Percentiles rank a stretch among this genome's conserved stretches.
These are phyloP conservation scores for Candida lessepsii DNA, from an alignment of 805 yeast genomes.

Conservation along the genomic window DNA sequence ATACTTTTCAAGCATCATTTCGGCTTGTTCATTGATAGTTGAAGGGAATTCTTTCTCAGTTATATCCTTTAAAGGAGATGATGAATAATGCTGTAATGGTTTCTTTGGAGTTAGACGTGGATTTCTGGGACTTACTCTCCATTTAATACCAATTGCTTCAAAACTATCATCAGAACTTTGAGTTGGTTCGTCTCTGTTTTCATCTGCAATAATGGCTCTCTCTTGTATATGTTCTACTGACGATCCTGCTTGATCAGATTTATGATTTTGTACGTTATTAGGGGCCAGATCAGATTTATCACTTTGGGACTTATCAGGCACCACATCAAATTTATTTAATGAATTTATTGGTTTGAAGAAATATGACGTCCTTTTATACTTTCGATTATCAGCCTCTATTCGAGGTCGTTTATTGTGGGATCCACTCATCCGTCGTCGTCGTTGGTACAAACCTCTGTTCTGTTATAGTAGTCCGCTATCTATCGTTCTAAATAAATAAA, in stretches of 20 bases:
- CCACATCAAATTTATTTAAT: too few species aligned
- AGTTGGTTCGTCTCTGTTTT: background rate
- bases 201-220: background rate
- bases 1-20: slow-evolving; percentile 41
- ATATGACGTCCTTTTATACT: slow-evolving; percentile 26
- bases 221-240: too few species aligned
- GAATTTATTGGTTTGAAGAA: slow-evolving; percentile 3
- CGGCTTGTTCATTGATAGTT: slow-evolving; percentile 32
- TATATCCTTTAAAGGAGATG: slow-evolving; percentile 38
- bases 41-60: slow-evolving; percentile 12
- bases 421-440: background rate
- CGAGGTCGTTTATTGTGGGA: background rate
- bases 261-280: too few species aligned
- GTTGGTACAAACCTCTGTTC: too few species aligned
- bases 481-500: too few species aligned
- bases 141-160: slow-evolving; percentile 37
- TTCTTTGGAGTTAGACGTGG: slow-evolving; percentile 24
- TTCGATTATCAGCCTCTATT: slow-evolving; percentile 3
- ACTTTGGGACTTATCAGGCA: too few species aligned
- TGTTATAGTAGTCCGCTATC: too few species aligned
- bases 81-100: slow-evolving; percentile 31
- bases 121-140: slow-evolving; percentile 43
- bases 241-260: too few species aligned
- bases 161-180: slow-evolving; percentile 45
- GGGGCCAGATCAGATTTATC: too few species aligned